These are phyloP conservation scores for Melampsora americana DNA, from an alignment of 1,284 basidiomycete genomes.

Conservation along the genomic window DNA sequence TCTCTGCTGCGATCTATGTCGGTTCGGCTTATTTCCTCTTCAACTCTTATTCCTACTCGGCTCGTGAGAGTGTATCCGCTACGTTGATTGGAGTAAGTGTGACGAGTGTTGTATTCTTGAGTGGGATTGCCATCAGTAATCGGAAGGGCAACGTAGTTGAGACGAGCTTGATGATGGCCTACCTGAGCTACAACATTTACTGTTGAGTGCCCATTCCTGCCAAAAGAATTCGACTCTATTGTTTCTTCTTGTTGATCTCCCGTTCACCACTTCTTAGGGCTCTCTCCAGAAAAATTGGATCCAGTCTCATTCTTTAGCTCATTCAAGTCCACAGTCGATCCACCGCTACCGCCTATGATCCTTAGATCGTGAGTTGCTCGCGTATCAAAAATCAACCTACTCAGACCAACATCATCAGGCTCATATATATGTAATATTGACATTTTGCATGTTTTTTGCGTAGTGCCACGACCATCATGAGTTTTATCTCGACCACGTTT, in stretches of 20 bases:
- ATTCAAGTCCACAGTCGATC: conserved; percentile 35
- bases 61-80: conserved; percentile 74
- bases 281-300: conserved; percentile 39
- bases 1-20: conserved; percentile 49
- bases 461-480: conserved; percentile 31
- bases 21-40: conserved; percentile 49
- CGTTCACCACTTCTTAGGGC: conserved; percentile 21
- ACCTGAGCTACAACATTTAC: conserved; percentile 80
- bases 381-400: no score
- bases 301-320: conserved; percentile 41
- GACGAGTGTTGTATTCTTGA: conserved; percentile 74
- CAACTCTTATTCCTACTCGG: conserved; percentile 67
- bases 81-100: conserved; percentile 74
- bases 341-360: conserved; percentile 37
- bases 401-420: no score
- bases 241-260: background rate
- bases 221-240: background rate
- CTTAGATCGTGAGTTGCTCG: conserved; percentile 27
- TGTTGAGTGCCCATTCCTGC: conserved; percentile 15
- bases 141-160: conserved; percentile 89
- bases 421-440: background rate
- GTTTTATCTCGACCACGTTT: conserved; percentile 44
- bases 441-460: background rate
- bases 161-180: conserved; percentile 76
- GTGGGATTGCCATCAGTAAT: conserved; percentile 80